Percentiles rank a stretch among this genome's conserved stretches.
Evolutionary conservation across 768 basidiomycete genomes (phyloP).

Genomic region (Dacryopinax primogenitus): DNA sequence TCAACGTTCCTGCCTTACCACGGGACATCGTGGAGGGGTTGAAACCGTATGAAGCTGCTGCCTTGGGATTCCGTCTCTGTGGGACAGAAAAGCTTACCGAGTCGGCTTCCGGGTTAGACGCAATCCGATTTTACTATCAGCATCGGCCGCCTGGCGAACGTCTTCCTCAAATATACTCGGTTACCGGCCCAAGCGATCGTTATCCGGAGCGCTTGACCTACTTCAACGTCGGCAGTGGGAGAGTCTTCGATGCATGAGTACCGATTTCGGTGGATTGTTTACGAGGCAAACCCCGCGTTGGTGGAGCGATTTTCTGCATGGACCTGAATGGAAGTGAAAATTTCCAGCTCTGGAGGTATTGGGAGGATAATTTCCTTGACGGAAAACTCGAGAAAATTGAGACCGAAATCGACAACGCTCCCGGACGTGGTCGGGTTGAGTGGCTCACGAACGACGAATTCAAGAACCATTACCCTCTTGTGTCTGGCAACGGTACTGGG

Average conservation of each 20-base stretch:
- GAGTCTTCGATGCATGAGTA: slow-evolving; percentile 27
- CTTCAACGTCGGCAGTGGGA: slow-evolving; percentile 32
- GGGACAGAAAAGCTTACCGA: neutral
- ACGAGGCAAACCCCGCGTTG: slow-evolving; percentile 26
- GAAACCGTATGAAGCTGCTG: slow-evolving; percentile 29
- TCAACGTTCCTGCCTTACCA: slow-evolving; percentile 28
- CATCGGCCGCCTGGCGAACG: slow-evolving; percentile 33
- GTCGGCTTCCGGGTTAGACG: too few relatives aligned
- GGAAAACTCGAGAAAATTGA: slow-evolving; percentile 27
- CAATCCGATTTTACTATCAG: slow-evolving; percentile 24
- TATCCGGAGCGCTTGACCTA: slow-evolving; percentile 29
- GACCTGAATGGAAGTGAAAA: slow-evolving; percentile 20
- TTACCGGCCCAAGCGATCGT: slow-evolving; percentile 21
- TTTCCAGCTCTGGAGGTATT: slow-evolving; percentile 36
- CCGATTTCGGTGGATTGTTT: slow-evolving; percentile 33
- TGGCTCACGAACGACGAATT: slow-evolving; percentile 32
- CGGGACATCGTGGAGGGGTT: slow-evolving; percentile 28
- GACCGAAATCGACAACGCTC: slow-evolving; percentile 31
- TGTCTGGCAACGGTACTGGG: slow-evolving; percentile 21
- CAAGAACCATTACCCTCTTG: slow-evolving; percentile 24
- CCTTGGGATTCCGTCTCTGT: slow-evolving; percentile 10
- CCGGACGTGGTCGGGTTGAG: slow-evolving; percentile 33
- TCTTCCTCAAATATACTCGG: slow-evolving; percentile 29
- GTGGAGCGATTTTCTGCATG: slow-evolving; percentile 15
- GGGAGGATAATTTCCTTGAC: slow-evolving; percentile 29